Percentiles rank a stretch among this genome's conserved stretches.
Conservation (phyloP, 1,284 basidiomycete genomes). For the Golubevia pallescens region DNA sequence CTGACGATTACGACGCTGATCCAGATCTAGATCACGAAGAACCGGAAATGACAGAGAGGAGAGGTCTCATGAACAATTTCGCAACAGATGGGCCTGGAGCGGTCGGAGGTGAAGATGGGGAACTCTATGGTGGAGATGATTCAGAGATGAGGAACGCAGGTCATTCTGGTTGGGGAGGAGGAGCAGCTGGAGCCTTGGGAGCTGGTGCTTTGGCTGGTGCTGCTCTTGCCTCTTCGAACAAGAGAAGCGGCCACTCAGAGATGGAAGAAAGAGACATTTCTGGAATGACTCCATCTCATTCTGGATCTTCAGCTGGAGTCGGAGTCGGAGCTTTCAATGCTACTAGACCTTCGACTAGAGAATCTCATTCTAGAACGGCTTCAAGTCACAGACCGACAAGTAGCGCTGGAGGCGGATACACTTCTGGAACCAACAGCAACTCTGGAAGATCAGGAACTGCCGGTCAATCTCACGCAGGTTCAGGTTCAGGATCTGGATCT, state of each 20-base stretch:
- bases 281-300: background rate
- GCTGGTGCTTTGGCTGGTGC: background rate
- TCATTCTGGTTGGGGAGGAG: background rate
- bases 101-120: background rate
- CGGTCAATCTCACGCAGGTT: background rate
- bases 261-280: background rate
- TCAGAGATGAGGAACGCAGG: background rate
- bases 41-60: background rate
- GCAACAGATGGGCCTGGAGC: background rate
- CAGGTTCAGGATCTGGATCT: slow-evolving; percentile 4
- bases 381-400: background rate
- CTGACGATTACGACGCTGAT: background rate
- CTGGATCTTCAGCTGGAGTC: background rate
- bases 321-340: background rate
- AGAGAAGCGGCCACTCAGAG: background rate
- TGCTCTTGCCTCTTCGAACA: background rate
- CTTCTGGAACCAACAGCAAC: background rate
- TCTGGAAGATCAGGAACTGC: background rate
- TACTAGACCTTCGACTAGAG: background rate
- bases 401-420: background rate
- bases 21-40: background rate
- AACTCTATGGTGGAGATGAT: background rate
- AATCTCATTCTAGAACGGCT: background rate
- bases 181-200: background rate
- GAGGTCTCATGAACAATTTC: background rate